These are phyloP conservation scores for Gracilaria domingensis DNA, from an alignment of 23 red algal genomes.

Conservation along the genomic window DNA sequence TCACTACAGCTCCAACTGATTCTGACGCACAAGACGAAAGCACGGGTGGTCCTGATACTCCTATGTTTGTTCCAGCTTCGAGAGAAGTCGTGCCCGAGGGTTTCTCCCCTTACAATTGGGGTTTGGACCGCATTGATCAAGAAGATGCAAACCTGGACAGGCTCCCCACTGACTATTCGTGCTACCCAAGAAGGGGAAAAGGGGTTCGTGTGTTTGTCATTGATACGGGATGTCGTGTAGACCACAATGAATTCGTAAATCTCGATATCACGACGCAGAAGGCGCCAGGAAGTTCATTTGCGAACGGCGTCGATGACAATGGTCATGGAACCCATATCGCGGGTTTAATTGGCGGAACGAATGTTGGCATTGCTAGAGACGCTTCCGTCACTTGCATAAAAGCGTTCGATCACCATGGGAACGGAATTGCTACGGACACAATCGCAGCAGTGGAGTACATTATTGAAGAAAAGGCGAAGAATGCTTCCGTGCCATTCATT, in stretches of 20 bases:
- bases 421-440: constrained; percentile 50
- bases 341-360: constrained; percentile 25
- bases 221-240: constrained; percentile 55
- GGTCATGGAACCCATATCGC: constrained; percentile 73
- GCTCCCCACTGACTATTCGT: constrained; percentile 34
- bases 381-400: constrained; percentile 63
- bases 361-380: constrained; percentile 52
- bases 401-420: constrained; percentile 37
- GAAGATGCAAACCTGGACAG: constrained; percentile 29
- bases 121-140: constrained; percentile 68
- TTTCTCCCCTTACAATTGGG: constrained; percentile 61
- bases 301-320: constrained; percentile 43
- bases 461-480: neutral
- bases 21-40: neutral
- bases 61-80: constrained; percentile 38
- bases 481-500: constrained; percentile 47
- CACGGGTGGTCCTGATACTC: neutral
- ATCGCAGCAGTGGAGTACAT: constrained; percentile 53
- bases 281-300: constrained; percentile 56
- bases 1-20: constrained; percentile 38
- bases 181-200: constrained; percentile 60
- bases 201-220: constrained; percentile 65
- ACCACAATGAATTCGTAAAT: constrained; percentile 57
- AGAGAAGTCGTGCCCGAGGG: constrained; percentile 14
- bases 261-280: constrained; percentile 37